Percentiles rank a stretch among this genome's conserved stretches.
These are phyloP conservation scores for Crithidia brevicula DNA, from an alignment of 208 protist genomes.

Conservation along the genomic window DNA sequence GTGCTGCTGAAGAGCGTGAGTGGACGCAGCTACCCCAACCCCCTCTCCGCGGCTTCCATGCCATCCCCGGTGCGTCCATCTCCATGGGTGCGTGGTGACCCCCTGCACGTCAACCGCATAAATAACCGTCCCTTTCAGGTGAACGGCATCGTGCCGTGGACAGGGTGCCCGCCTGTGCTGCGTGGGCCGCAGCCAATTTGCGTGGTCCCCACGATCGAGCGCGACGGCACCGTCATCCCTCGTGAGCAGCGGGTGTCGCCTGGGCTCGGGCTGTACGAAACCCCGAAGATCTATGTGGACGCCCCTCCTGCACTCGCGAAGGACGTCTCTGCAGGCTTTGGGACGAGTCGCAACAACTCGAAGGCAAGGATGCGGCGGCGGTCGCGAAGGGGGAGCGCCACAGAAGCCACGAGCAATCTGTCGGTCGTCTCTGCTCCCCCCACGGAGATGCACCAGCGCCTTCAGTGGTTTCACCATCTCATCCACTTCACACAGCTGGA, in stretches of 20 bases:
- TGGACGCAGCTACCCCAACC: neutral
- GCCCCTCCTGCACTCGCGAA: too few relatives aligned
- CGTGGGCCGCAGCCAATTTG: conserved; percentile 31
- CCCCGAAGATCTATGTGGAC: conserved; percentile 19
- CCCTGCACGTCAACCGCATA: conserved; percentile 10
- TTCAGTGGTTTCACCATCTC: conserved; percentile 21
- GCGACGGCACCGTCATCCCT: conserved; percentile 23
- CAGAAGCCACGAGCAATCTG: neutral
- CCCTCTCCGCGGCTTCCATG: neutral
- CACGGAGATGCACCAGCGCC: neutral
- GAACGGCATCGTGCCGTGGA: conserved; percentile 36
- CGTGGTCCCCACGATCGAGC: conserved; percentile 24
- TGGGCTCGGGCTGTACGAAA: conserved; percentile 23
- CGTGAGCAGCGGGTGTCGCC: conserved; percentile 26
- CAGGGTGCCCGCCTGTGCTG: conserved; percentile 30
- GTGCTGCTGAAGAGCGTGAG: too few relatives aligned
- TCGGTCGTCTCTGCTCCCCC: neutral
- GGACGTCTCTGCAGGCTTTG: too few relatives aligned
- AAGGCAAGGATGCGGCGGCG: conserved; percentile 2
- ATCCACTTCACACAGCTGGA: conserved; percentile 26
- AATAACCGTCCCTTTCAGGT: conserved; percentile 19
- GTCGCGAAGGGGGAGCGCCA: neutral
- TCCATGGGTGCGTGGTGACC: conserved; percentile 7
- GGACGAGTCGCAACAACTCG: too few relatives aligned
- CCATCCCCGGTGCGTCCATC: neutral